phyloP scores from a whole-genome alignment of 768 basidiomycete genomes.

The Trametes cubensis region DNA sequence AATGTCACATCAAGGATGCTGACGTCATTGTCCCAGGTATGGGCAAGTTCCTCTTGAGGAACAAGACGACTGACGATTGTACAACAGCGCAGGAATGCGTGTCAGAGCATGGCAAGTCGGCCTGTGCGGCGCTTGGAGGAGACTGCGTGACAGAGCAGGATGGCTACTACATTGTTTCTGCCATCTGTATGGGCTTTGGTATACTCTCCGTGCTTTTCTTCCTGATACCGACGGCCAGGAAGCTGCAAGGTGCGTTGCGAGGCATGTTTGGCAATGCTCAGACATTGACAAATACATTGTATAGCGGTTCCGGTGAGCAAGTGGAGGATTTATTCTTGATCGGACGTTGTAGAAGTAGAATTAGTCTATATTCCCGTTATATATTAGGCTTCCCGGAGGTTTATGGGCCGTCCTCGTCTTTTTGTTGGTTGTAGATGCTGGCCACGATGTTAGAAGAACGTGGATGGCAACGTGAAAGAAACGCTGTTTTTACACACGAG shows the following conservation, averaged over 20 bases:
- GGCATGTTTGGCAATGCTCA: background rate
- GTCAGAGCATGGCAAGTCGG: slow-evolving; percentile 84
- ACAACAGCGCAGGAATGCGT: slow-evolving; percentile 80
- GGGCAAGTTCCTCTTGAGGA: background rate
- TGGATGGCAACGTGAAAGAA: slow-evolving; percentile 12
- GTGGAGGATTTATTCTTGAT: slow-evolving; percentile 66
- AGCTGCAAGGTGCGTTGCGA: slow-evolving; percentile 75
- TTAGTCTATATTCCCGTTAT: slow-evolving; percentile 15
- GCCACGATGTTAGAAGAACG: background rate
- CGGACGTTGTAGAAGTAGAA: slow-evolving; percentile 21
- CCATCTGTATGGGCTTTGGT: slow-evolving; percentile 79
- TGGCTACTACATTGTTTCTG: slow-evolving; percentile 88
- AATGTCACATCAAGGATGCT: slow-evolving; percentile 67
- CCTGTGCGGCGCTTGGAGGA: slow-evolving; percentile 76
- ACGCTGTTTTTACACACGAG: slow-evolving; percentile 4
- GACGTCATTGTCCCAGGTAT: slow-evolving; percentile 60
- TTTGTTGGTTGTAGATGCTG: background rate
- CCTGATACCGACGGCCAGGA: slow-evolving; percentile 82
- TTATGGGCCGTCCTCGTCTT: background rate
- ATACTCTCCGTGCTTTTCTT: slow-evolving; percentile 70
- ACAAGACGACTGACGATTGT: background rate
- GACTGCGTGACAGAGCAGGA: slow-evolving; percentile 83
- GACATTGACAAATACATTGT: slow-evolving; percentile 19
- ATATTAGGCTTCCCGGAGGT: slow-evolving; percentile 4
- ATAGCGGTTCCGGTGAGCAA: slow-evolving; percentile 67